Conservation (phyloP, 129 eudicot species). For the Flaveria robusta region DNA sequence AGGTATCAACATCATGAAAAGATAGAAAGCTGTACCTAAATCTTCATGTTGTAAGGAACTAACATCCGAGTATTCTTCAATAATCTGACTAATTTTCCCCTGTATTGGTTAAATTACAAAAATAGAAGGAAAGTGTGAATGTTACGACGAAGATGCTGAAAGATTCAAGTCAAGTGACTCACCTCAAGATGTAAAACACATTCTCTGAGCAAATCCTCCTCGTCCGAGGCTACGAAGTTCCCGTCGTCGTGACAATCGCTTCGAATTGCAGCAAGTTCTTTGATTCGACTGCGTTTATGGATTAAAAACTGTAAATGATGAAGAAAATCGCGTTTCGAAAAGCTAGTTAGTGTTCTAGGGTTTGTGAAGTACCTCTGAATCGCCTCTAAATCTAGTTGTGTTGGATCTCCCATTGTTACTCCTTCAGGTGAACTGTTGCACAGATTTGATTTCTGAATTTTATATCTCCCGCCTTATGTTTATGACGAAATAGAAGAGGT, state of each 20-base stretch:
- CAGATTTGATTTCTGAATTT: conserved; percentile 1
- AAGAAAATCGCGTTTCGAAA: background rate
- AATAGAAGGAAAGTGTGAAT: background rate
- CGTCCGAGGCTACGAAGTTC: conserved; percentile 23
- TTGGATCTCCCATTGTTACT: conserved; percentile 30
- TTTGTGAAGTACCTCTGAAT: conserved; percentile 43
- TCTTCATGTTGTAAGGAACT: conserved; percentile 44
- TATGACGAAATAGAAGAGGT: background rate
- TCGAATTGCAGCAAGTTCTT: conserved; percentile 35
- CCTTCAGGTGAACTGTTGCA: background rate
- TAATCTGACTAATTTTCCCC: conserved; percentile 42
- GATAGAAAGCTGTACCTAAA: conserved; percentile 39
- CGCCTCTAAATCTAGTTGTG: conserved; percentile 30
- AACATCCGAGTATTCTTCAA: conserved; percentile 42
- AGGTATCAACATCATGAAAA: background rate
- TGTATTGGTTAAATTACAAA: conserved; percentile 17
- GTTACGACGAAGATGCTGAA: background rate
- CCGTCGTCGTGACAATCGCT: conserved; percentile 18
- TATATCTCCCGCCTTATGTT: conserved; percentile 35
- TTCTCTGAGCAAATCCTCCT: conserved; percentile 39
- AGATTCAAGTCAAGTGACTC: conserved; percentile 19
- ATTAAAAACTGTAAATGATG: background rate
- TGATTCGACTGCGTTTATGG: conserved; percentile 41
- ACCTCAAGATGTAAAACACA: conserved; percentile 39
- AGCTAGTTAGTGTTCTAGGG: conserved; percentile 16